These are phyloP conservation scores for Umbilicus rupestris DNA, from an alignment of 164 flowering plant species.

Conservation along the genomic window DNA sequence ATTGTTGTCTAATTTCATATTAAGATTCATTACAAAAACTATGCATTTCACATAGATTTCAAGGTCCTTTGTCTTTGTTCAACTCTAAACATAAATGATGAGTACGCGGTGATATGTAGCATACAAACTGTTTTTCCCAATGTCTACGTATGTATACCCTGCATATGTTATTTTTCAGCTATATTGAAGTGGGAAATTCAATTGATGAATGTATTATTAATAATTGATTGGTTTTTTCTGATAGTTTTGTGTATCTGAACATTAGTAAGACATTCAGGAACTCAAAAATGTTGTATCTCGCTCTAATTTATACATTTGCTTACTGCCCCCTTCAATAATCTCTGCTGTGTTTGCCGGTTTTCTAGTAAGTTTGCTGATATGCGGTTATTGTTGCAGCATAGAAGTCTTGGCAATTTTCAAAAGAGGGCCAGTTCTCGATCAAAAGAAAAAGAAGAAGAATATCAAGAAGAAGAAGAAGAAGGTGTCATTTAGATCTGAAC, in stretches of 20 bases:
- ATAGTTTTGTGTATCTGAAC: not conserved
- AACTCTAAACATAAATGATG: not conserved
- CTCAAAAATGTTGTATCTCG: not conserved
- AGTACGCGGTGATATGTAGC: not conserved
- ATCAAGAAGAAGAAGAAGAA: conserved; percentile 45
- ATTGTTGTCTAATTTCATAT: not conserved
- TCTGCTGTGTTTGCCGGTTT: not conserved
- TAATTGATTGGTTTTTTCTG: not conserved
- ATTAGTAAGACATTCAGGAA: not conserved
- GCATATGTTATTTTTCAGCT: not conserved
- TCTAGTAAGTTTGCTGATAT: not conserved
- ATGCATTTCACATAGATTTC: not conserved
- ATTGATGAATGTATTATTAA: too few relatives aligned
- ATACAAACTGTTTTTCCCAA: not conserved
- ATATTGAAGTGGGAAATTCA: not conserved
- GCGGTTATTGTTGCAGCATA: conserved; percentile 51
- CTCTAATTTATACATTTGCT: not conserved
- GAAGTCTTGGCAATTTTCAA: conserved; percentile 86
- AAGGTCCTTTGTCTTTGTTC: not conserved
- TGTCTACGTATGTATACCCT: not conserved
- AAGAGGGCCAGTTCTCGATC: conserved; percentile 29
- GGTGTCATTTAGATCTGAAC: not conserved
- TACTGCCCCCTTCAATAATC: not conserved
- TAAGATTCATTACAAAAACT: not conserved
- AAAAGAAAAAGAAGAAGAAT: conserved; percentile 48